Evolutionary conservation across 1,139 yeast genomes (phyloP).

Genomic region (Taphrina confusa): DNA sequence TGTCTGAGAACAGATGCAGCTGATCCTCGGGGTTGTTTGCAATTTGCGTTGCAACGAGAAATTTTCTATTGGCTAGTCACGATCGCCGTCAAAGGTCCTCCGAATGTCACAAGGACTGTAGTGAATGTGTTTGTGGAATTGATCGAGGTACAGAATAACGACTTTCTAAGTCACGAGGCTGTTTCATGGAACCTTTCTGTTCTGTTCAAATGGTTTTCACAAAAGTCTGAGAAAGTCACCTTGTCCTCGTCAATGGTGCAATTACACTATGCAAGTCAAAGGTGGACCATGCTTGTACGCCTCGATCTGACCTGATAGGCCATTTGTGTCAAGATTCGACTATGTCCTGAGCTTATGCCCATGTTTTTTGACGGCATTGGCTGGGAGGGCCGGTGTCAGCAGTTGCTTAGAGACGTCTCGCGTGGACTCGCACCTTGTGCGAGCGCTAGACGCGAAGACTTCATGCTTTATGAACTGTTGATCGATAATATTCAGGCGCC

Average conservation of each 20-base stretch:
- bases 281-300: neutral
- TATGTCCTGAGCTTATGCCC: slow-evolving; percentile 1
- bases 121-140: neutral
- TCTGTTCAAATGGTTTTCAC: neutral
- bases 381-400: no score
- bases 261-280: neutral
- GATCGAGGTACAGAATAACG: slow-evolving; percentile 15
- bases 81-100: slow-evolving; percentile 1
- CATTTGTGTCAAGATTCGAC: slow-evolving; percentile 11
- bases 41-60: slow-evolving; percentile 11
- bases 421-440: no score
- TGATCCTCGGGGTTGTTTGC: slow-evolving; percentile 5
- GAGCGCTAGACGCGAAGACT: slow-evolving; percentile 29
- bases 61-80: slow-evolving; percentile 11
- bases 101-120: neutral
- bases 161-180: slow-evolving; percentile 21
- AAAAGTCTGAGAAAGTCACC: neutral
- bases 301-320: neutral
- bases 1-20: neutral
- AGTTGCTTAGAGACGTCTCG: no score
- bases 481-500: slow-evolving; percentile 44
- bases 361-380: slow-evolving; percentile 7
- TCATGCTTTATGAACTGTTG: slow-evolving; percentile 44
- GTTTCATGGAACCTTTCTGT: neutral
- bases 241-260: neutral